Percentiles rank a stretch among this genome's conserved stretches.
These are phyloP conservation scores for Dunaliella sp. DNA, from an alignment of 139 green algal genomes.

Conservation along the genomic window DNA sequence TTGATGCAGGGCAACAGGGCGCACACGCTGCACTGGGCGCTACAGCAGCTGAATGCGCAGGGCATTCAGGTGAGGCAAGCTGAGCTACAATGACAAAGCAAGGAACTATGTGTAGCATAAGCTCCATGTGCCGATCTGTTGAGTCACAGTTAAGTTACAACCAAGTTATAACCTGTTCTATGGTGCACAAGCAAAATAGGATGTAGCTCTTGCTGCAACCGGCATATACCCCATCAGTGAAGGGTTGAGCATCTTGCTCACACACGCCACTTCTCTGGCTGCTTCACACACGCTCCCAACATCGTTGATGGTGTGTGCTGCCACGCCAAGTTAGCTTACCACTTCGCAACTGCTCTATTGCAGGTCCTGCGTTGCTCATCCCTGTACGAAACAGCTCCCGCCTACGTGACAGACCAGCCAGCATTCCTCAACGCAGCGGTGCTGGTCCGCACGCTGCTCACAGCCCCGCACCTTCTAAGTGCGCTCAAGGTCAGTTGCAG, in stretches of 20 bases:
- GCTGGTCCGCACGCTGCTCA: conserved; percentile 57
- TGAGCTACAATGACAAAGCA: neutral
- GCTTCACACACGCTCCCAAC: neutral
- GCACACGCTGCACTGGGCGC: conserved; percentile 19
- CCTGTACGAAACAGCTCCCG: conserved; percentile 85
- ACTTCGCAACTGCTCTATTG: neutral
- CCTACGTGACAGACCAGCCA: conserved; percentile 83
- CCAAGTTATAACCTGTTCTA: neutral
- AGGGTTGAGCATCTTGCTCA: neutral
- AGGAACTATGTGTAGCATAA: neutral
- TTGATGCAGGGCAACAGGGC: conserved; percentile 36
- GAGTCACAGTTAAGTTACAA: neutral
- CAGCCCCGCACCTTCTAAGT: conserved; percentile 60
- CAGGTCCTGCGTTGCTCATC: conserved; percentile 66
- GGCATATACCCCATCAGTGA: too few relatives aligned
- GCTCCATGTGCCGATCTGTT: neutral
- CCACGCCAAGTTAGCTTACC: neutral
- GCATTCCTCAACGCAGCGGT: conserved; percentile 87
- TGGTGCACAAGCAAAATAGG: neutral
- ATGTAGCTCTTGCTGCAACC: neutral
- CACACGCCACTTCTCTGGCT: too few relatives aligned
- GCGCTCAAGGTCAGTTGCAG: conserved; percentile 62
- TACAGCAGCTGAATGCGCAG: conserved; percentile 21
- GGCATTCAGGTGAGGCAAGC: conserved; percentile 26
- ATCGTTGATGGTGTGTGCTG: too few relatives aligned